Conservation (phyloP, 495 filamentous ascomycete genomes). For the Penicillium waksmanii region DNA sequence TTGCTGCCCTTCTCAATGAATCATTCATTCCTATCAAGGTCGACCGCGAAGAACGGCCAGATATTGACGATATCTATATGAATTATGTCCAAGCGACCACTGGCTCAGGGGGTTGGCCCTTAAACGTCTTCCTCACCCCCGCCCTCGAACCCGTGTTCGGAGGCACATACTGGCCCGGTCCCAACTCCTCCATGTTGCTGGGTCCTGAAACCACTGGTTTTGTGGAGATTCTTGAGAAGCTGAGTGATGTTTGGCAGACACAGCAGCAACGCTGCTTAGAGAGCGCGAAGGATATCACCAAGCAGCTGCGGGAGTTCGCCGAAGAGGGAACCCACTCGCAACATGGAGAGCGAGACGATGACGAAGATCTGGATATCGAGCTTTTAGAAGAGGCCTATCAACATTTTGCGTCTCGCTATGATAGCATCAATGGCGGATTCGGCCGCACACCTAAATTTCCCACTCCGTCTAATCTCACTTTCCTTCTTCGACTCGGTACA, state of each 20-base stretch:
- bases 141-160: slow-evolving; percentile 93
- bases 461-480: slow-evolving; percentile 81
- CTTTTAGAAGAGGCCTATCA: slow-evolving; percentile 87
- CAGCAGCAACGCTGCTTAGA: slow-evolving; percentile 79
- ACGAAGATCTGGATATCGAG: slow-evolving; percentile 81
- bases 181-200: slow-evolving; percentile 53
- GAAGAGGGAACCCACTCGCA: slow-evolving; percentile 77
- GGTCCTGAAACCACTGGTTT: slow-evolving; percentile 68
- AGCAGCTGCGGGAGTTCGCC: slow-evolving; percentile 81
- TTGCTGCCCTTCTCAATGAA: slow-evolving; percentile 82
- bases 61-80: slow-evolving; percentile 97
- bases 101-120: slow-evolving; percentile 91
- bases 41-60: slow-evolving; percentile 92
- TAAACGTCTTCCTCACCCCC: slow-evolving; percentile 95
- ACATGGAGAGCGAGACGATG: slow-evolving; percentile 54
- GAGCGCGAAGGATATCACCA: slow-evolving; percentile 79
- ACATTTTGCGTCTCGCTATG: slow-evolving; percentile 78
- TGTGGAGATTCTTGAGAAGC: slow-evolving; percentile 79
- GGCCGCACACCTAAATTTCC: slow-evolving; percentile 81
- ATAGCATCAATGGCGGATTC: slow-evolving; percentile 80
- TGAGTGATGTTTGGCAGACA: slow-evolving; percentile 79
- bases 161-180: slow-evolving; percentile 95
- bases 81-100: slow-evolving; percentile 96
- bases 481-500: slow-evolving; percentile 74
- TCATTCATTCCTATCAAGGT: slow-evolving; percentile 92